Conservation (phyloP, 345 rosid genomes). For the Tarenaya hassleriana region DNA sequence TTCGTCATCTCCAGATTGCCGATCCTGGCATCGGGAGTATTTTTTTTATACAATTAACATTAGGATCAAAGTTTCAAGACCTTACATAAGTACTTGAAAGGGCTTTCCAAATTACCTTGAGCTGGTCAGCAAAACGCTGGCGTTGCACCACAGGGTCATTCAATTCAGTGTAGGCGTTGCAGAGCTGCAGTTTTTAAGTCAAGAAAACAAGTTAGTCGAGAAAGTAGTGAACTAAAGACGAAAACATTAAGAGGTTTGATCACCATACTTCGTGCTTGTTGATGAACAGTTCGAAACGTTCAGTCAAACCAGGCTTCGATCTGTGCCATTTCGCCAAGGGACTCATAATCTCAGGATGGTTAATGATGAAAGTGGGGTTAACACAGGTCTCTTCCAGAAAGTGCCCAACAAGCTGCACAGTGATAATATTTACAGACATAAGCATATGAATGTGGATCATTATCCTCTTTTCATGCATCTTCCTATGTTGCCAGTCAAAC, state of each 20-base stretch:
- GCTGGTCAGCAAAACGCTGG: slow-evolving; percentile 85
- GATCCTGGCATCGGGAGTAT: slow-evolving; percentile 40
- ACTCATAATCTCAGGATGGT: slow-evolving; percentile 93
- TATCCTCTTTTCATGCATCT: too few relatives aligned
- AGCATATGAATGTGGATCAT: not conserved
- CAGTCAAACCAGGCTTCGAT: slow-evolving; percentile 62
- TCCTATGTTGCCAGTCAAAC: too few relatives aligned
- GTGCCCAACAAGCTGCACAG: slow-evolving; percentile 83
- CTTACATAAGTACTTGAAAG: not conserved
- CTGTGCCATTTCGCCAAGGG: slow-evolving; percentile 93
- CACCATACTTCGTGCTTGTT: slow-evolving; percentile 78
- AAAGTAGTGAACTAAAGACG: not conserved
- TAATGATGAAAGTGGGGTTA: slow-evolving; percentile 86
- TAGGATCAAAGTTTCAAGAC: not conserved
- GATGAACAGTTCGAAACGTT: slow-evolving; percentile 85
- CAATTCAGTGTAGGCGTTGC: slow-evolving; percentile 95
- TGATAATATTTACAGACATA: not conserved
- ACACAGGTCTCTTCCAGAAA: slow-evolving; percentile 87
- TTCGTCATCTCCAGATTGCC: slow-evolving; percentile 96
- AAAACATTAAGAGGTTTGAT: slow-evolving; percentile 1
- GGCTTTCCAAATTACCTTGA: slow-evolving; percentile 45
- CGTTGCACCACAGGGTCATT: slow-evolving; percentile 98
- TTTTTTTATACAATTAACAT: not conserved
- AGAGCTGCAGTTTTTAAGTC: slow-evolving; percentile 39
- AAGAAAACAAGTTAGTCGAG: slow-evolving; percentile 4